Percentiles rank a stretch among this genome's conserved stretches.
Conservation (phyloP, 352 stramenopile species). For the Aphanomyces euteiches region DNA sequence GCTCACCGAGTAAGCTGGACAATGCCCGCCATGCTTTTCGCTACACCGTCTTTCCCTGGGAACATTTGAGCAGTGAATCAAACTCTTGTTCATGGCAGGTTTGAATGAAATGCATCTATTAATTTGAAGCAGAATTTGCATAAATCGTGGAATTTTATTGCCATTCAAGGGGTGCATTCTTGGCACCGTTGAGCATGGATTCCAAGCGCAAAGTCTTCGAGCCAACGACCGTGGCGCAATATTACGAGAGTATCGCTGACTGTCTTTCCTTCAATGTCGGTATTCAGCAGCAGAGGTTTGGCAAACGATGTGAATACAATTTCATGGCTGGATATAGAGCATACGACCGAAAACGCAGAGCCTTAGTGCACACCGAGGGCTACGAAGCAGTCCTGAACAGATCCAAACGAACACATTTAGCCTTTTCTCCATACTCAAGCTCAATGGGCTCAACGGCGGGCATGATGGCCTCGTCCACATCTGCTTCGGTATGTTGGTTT, state of each 20-base stretch:
- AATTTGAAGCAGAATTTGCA: too few relatives aligned
- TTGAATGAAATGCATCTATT: too few relatives aligned
- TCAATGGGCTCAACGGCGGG: neutral
- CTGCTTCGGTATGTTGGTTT: neutral
- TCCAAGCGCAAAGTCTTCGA: constrained; percentile 20
- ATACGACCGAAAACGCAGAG: constrained; percentile 67
- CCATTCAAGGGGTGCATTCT: too few relatives aligned
- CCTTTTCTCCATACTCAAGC: constrained; percentile 23
- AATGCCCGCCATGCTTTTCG: too few relatives aligned
- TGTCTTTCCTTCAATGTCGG: constrained; percentile 21
- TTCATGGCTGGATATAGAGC: constrained; percentile 33
- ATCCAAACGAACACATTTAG: constrained; percentile 53
- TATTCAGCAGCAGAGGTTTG: constrained; percentile 16
- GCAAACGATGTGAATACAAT: neutral
- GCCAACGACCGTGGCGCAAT: constrained; percentile 18
- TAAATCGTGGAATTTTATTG: too few relatives aligned
- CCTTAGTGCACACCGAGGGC: constrained; percentile 53
- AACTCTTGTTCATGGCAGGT: too few relatives aligned
- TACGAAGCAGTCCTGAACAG: constrained; percentile 74
- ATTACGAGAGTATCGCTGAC: constrained; percentile 29
- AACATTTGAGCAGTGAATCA: too few relatives aligned
- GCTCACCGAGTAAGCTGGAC: too few relatives aligned
- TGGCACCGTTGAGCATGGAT: constrained; percentile 8
- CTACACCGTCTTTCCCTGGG: too few relatives aligned
- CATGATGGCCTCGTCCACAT: neutral